These are phyloP conservation scores for Inga laurina DNA, from an alignment of 306 rosid genomes.

Conservation along the genomic window DNA sequence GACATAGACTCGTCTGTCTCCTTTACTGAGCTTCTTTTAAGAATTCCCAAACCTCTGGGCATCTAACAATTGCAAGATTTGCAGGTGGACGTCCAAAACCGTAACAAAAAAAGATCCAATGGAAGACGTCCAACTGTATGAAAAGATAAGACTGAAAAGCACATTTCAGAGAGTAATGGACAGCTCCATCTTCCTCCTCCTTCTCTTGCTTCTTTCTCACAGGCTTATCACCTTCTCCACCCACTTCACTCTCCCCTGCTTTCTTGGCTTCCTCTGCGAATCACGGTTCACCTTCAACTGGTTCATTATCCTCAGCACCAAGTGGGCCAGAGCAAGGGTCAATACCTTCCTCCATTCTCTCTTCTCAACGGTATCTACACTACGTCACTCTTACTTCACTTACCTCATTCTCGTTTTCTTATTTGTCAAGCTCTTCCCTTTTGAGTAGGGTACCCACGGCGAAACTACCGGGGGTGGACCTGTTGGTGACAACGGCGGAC, in stretches of 20 bases:
- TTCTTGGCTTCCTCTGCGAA: not conserved
- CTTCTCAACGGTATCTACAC: not conserved
- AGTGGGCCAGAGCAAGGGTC: not conserved
- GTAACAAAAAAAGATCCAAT: not conserved
- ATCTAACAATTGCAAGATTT: not conserved
- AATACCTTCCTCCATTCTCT: not conserved
- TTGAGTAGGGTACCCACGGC: conserved; percentile 32
- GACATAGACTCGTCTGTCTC: not conserved
- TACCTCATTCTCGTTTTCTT: not conserved
- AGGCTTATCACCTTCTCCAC: not conserved
- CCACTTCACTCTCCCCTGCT: not conserved
- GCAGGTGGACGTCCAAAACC: not conserved
- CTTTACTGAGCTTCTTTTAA: not conserved
- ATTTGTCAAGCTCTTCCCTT: not conserved
- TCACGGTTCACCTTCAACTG: not conserved
- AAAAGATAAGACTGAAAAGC: conserved; percentile 21
- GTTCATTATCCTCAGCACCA: not conserved
- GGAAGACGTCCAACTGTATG: conserved; percentile 22
- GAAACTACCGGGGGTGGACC: conserved; percentile 64
- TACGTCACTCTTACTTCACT: not conserved
- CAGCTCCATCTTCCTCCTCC: conserved; percentile 13
- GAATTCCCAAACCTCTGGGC: not conserved
- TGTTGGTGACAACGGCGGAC: conserved; percentile 78
- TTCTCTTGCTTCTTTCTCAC: not conserved
- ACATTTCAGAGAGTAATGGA: conserved; percentile 34